Evolutionary conservation across 441 rosid genomes (phyloP), one percentile per base, ranked within the genome.

Genomic region (Pelargonium myrrhifolium): DNA sequence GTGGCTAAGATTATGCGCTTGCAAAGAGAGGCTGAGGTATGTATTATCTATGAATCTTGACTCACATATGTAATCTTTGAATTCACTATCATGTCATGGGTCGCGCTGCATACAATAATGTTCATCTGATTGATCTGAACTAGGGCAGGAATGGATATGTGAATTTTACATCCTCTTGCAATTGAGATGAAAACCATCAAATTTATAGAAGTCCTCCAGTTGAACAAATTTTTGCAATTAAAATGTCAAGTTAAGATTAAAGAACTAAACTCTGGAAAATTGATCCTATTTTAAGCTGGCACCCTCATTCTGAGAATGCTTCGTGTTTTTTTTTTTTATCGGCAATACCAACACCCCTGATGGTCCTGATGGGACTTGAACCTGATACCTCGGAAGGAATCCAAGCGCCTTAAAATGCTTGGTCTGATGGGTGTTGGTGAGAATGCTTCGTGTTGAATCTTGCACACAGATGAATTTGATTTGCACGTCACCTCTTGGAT

Each of bases 21-120:
- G 66, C 84, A 81, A 72, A 86, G 83, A 81, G 94, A 87, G 72
- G 80, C 83, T 45, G 97, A 91, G 99, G 99, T 92, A 71, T 61
- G 70, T 68, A 64, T 39, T 37, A 37, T 64, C 28, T 2, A 24
- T 3, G 10, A 49, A 20, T 56, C 9, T 56, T 56, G 62, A 56
- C 6, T 14, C 62, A 56, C 61, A 20, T 9, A 56, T 56, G 3
- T 24, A 55, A 24, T 3, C 28, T 18, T 56, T 56, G 61, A 26
- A 20, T 56, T 56, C 61, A 56, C 61, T 56, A 26, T 20, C 61
- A 20, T 18, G 26, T 21, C 22, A 14, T 9, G 31, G 31, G 31
- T 28, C 10, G 21, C 62, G 9, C 35, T 28, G 35, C 35, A 11
- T 31, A 56, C 62, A 21, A 56, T 56, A 9, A 28, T 28, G 35